Evolutionary conservation across 768 basidiomycete species (phyloP), one percentile per base, ranked within the genome.

Genomic region (Lyophyllum semitale): DNA sequence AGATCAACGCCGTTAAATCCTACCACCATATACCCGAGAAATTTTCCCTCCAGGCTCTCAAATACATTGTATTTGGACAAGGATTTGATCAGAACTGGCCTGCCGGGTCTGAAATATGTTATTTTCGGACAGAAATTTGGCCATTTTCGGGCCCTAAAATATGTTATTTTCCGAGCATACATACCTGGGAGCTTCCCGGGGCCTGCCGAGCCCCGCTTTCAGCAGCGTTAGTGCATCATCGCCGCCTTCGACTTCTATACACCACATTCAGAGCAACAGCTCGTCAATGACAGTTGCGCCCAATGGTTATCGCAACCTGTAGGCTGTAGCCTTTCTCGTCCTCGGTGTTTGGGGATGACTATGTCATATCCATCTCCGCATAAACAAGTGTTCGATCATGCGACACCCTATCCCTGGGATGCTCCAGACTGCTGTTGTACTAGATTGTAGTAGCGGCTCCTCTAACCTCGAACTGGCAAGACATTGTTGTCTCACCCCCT

Each of bases 331-430:
- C 70, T 17, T 66, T 71, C 0, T 69, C 69, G 18, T 66, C 72
- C 0, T 62, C 68, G 12, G 68, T 63, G 23, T 70, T 60, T 57
- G 61, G 61, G 26, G 71, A 79, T 12, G 75, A 76, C 26, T 76
- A 71, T 58, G 72, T 78, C 30, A 72, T 78, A 0, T 81, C 84
- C 23, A 71, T 85, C 51, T 87, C 88, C 9, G 87, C 85, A 87
- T 63, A 84, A 87, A 68, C 79, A 81, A 44, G 74, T 75, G 11
- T 90, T 90, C 51, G 88, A 89, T 70, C 81, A 86, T 62, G 57
- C 70, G 1, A 58, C 74, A 50, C 66, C 86, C 44, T 87, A 83
- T 62, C 75, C 80, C 78, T 22, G 72, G 75, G 12, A 64, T 79
- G 60, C 63, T 76, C 41, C 73, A 73, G 22, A 56, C 59, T 26